phyloP scores from a whole-genome alignment of 257 asterid genomes.

The Solanum tarijense region DNA sequence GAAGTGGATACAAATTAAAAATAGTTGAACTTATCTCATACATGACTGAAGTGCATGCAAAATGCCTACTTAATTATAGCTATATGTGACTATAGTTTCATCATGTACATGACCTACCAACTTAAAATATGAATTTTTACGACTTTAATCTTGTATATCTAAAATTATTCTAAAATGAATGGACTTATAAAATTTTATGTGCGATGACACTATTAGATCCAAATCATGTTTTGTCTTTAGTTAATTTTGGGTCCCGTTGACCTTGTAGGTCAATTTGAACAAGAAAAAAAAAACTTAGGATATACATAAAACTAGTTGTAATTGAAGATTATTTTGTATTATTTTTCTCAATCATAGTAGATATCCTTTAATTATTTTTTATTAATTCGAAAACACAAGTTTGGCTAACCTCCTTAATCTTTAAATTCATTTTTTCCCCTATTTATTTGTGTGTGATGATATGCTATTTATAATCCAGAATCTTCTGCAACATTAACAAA shows the following conservation, averaged over 20 bases:
- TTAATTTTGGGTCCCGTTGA: background rate
- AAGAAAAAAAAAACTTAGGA: background rate
- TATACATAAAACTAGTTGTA: background rate
- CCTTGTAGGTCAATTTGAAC: background rate
- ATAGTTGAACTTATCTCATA: background rate
- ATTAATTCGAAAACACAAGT: background rate
- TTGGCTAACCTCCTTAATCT: background rate
- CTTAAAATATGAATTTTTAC: too few relatives aligned
- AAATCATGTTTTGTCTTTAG: background rate
- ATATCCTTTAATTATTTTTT: background rate
- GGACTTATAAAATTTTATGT: background rate
- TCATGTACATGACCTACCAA: background rate
- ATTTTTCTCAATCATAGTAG: background rate
- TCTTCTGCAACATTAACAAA: background rate
- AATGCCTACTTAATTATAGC: too few relatives aligned
- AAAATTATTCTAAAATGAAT: too few relatives aligned
- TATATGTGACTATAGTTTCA: background rate
- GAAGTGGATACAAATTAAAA: background rate
- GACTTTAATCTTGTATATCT: too few relatives aligned
- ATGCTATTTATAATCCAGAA: background rate
- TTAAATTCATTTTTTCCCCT: background rate
- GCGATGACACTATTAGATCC: background rate
- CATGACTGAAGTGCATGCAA: background rate
- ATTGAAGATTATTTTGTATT: background rate
- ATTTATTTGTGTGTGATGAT: background rate